Percentiles rank a stretch among this genome's conserved stretches.
Evolutionary conservation across 192 early-diverging fungal genomes (phyloP).

Genomic region (Ambispora gerdemannii): DNA sequence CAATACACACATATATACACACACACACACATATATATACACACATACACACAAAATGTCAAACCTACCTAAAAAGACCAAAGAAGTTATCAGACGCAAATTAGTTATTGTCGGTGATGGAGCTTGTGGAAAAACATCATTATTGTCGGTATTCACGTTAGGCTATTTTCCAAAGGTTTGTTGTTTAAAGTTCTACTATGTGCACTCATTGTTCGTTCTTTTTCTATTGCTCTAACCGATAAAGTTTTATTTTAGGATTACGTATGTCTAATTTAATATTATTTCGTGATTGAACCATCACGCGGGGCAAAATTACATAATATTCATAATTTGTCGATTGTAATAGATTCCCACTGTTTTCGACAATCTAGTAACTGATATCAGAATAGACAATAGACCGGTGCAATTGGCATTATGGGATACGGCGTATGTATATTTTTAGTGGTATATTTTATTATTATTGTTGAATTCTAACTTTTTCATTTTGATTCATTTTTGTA

Average conservation of each 20-base stretch:
- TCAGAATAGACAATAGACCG: slow-evolving; percentile 78
- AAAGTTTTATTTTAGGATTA: background rate
- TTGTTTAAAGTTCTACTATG: background rate
- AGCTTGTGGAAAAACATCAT: slow-evolving; percentile 78
- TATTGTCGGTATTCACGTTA: slow-evolving; percentile 70
- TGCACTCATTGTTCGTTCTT: background rate
- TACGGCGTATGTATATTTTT: slow-evolving; percentile 64
- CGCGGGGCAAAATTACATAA: background rate
- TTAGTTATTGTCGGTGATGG: slow-evolving; percentile 86
- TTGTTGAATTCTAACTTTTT: slow-evolving; percentile 4
- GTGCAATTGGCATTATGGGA: slow-evolving; percentile 95
- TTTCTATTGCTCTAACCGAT: background rate
- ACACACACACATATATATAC: no score
- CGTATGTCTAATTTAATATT: background rate
- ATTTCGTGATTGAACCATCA: background rate
- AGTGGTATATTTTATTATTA: background rate
- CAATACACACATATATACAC: no score
- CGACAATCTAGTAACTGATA: slow-evolving; percentile 89
- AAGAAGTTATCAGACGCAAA: slow-evolving; percentile 68
- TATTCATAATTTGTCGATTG: slow-evolving; percentile 20
- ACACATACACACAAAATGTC: no score
- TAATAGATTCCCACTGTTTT: slow-evolving; percentile 90
- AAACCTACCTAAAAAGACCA: slow-evolving; percentile 29
- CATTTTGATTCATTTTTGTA: slow-evolving; percentile 17
- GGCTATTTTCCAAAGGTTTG: slow-evolving; percentile 81